Evolutionary conservation across 768 basidiomycete genomes (phyloP).

Genomic region (Cystobasidium onofrii): DNA sequence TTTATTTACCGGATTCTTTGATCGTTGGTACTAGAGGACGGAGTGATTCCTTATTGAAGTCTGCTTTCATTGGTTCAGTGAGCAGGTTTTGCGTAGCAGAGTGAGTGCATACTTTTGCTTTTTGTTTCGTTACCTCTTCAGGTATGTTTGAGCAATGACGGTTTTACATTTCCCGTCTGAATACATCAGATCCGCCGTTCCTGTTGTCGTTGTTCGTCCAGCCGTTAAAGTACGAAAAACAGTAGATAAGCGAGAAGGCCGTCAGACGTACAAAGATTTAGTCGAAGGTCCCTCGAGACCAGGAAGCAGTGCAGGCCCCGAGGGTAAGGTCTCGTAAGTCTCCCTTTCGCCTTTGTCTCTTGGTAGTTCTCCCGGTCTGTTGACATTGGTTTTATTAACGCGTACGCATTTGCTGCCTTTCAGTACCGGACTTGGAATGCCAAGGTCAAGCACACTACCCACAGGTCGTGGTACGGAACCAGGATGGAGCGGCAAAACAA

Average conservation of each 20-base stretch:
- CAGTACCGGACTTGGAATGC: constrained; percentile 15
- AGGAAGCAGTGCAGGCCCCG: neutral
- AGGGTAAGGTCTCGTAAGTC: neutral
- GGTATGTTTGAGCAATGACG: no score
- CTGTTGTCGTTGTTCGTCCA: constrained; percentile 80
- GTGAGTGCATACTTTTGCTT: neutral
- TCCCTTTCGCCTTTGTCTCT: neutral
- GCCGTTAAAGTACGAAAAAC: constrained; percentile 47
- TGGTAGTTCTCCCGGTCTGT: no score
- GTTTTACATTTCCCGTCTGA: no score
- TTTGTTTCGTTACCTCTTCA: neutral
- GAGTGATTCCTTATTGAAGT: constrained; percentile 52
- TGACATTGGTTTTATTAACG: no score
- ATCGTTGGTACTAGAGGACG: constrained; percentile 84
- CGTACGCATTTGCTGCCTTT: no score
- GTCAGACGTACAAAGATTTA: constrained; percentile 23
- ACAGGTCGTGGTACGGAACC: neutral
- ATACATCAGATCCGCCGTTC: constrained; percentile 58
- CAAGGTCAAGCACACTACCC: neutral
- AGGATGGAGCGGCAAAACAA: neutral
- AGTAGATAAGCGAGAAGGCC: constrained; percentile 45
- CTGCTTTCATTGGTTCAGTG: constrained; percentile 57
- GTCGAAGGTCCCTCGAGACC: constrained; percentile 25
- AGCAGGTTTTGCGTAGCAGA: constrained; percentile 48
- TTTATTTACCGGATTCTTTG: constrained; percentile 78